Evolutionary conservation across 495 filamentous ascomycete genomes (phyloP), one percentile per base, ranked within the genome.

Genomic region (Aspergillus olivimuriae): DNA sequence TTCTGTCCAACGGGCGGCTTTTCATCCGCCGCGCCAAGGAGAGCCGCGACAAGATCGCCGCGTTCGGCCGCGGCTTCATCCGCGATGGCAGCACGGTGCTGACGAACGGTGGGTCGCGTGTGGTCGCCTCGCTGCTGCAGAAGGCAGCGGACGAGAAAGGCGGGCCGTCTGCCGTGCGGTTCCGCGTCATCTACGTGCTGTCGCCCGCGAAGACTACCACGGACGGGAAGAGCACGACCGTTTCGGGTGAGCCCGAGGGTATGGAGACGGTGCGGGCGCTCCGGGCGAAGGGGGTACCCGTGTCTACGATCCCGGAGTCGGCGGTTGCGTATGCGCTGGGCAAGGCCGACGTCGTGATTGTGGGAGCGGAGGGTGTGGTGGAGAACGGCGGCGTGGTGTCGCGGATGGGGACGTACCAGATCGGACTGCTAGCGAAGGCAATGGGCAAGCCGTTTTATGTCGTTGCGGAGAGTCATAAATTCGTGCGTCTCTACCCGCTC

Each of bases 401-500:
- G 31, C 70, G 89, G 36, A 76, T 97, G 73, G 92, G 92, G 17
- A 96, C 92, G 4, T 89, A 86, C 50, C 92, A 96, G 67, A 80
- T 97, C 39, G 89, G 87, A 1, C 65, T 86, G 36, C 70, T 95
- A 36, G 87, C 88, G 32, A 88, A 87, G 50, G 76, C 78, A 3
- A 78, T 82, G 44, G 76, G 78, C 4, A 89, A 87, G 56, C 84
- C 85, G 0, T 87, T 97, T 59, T 94, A 89, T 57, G 89, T 94
- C 18, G 89, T 88, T 5, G 87, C 87, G 4, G 92, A 98, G 63
- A 94, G 87, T 51, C 91, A 98, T 69, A 98, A 94, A 64, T 94
- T 94, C 54, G 88, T 91, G 26, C 71, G 87, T 44, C 66, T 90
- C 18, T 90, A 86, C 53, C 88, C 88, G 6, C 57, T 89, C 12